A percentile compares a stretch with the other conserved stretches of the same genome.
phyloP scores from a whole-genome alignment of 1,284 basidiomycete species.

The Xerocomus amazonicus region DNA sequence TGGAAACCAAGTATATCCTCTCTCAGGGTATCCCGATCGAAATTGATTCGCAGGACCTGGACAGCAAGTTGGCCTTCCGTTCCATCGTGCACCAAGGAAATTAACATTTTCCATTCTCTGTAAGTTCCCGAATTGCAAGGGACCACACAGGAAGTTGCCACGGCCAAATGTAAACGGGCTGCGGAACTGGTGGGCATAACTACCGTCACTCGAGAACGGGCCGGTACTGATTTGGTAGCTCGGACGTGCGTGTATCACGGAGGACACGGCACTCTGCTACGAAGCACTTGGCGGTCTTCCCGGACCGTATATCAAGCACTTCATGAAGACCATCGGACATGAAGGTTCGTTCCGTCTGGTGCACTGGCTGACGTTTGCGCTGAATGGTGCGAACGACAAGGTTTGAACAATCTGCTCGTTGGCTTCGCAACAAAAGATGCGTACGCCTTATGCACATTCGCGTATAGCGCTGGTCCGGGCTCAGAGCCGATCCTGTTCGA shows the following conservation, averaged over 20 bases:
- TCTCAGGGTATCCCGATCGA: constrained; percentile 56
- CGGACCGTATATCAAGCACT: constrained; percentile 97
- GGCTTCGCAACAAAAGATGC: constrained; percentile 84
- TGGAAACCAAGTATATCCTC: constrained; percentile 82
- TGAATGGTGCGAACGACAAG: constrained; percentile 34
- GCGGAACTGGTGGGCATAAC: constrained; percentile 63
- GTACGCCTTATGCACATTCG: constrained; percentile 93
- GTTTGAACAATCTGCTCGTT: constrained; percentile 81
- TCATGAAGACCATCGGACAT: constrained; percentile 77
- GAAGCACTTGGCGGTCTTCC: constrained; percentile 87
- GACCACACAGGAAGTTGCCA: constrained; percentile 86
- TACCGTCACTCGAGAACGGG: not conserved
- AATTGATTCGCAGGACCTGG: constrained; percentile 65
- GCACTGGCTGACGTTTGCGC: constrained; percentile 25
- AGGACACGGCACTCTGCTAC: constrained; percentile 95
- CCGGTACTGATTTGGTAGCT: constrained; percentile 42
- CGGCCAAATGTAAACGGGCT: constrained; percentile 83
- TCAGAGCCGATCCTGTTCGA: constrained; percentile 86
- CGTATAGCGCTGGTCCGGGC: constrained; percentile 84
- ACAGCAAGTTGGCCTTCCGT: constrained; percentile 48
- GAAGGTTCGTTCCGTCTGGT: constrained; percentile 36
- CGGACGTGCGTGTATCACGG: constrained; percentile 87
- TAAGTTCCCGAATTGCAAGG: constrained; percentile 94
- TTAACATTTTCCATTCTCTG: constrained; percentile 2
- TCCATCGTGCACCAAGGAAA: not conserved